Conservation (phyloP, 768 basidiomycete species). For the Kockovaella imperatae region DNA sequence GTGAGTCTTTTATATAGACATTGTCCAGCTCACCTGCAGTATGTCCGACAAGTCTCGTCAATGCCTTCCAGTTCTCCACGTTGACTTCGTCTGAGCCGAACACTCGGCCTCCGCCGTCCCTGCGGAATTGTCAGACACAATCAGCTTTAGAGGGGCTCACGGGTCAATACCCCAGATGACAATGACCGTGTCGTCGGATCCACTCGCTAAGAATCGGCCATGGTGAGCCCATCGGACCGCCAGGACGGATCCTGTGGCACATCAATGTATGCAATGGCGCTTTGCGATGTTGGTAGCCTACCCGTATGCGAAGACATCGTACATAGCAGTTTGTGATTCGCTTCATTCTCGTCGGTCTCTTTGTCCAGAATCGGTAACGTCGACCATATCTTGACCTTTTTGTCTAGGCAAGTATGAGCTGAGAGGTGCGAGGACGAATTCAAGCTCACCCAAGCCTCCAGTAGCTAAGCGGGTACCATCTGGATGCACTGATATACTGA, state of each 20-base stretch:
- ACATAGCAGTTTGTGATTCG: slow-evolving; percentile 73
- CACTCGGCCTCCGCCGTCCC: slow-evolving; percentile 71
- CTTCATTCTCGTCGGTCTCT: slow-evolving; percentile 57
- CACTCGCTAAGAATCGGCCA: slow-evolving; percentile 88
- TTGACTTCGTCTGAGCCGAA: slow-evolving; percentile 96
- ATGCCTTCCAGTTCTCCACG: slow-evolving; percentile 92
- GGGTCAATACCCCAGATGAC: slow-evolving; percentile 97
- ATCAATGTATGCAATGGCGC: neutral
- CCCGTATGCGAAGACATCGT: slow-evolving; percentile 92
- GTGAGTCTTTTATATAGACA: slow-evolving; percentile 2
- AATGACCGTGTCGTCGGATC: slow-evolving; percentile 89
- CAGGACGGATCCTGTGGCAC: slow-evolving; percentile 59
- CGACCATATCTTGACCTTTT: slow-evolving; percentile 94
- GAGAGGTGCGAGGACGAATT: neutral
- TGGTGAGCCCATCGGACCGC: slow-evolving; percentile 89
- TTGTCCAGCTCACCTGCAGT: slow-evolving; percentile 65
- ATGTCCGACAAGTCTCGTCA: slow-evolving; percentile 85
- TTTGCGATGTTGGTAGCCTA: slow-evolving; percentile 12
- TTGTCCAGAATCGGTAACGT: slow-evolving; percentile 85
- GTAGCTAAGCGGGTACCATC: slow-evolving; percentile 96
- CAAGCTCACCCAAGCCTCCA: slow-evolving; percentile 59
- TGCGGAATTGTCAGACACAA: slow-evolving; percentile 39
- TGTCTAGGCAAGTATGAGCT: slow-evolving; percentile 50
- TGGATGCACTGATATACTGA: slow-evolving; percentile 87
- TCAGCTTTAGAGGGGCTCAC: slow-evolving; percentile 50